Evolutionary conservation across 208 protist genomes (phyloP).

Genomic region (Acanthamoeba sp.): DNA sequence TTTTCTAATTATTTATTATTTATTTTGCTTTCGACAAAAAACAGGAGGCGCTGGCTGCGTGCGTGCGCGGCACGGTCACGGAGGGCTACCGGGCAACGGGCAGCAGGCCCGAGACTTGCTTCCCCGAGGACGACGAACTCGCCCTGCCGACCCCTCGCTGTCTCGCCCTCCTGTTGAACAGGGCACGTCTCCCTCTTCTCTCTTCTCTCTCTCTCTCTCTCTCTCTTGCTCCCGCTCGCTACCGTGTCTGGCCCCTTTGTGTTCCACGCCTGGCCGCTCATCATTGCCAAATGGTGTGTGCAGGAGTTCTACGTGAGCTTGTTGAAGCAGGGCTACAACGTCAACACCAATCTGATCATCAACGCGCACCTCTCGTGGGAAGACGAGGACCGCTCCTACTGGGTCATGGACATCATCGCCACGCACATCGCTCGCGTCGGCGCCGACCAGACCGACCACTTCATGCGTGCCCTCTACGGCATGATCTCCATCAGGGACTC

Average conservation of each 20-base stretch:
- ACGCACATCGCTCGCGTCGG: neutral
- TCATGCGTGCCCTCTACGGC: neutral
- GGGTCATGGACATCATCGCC: slow-evolving; percentile 42
- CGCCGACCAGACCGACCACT: neutral
- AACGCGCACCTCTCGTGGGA: slow-evolving; percentile 43
- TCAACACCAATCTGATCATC: slow-evolving; percentile 5
- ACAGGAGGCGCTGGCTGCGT: neutral
- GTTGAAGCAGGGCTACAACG: slow-evolving; percentile 56
- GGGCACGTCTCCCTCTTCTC: neutral
- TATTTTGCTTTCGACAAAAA: neutral
- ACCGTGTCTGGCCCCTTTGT: too few species aligned
- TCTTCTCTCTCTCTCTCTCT: neutral
- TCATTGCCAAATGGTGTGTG: neutral
- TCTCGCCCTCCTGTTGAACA: slow-evolving; percentile 7
- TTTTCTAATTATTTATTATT: neutral
- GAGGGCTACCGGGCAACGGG: neutral
- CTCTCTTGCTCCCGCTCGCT: neutral
- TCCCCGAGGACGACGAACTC: neutral
- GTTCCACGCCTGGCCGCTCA: neutral
- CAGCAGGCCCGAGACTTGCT: neutral
- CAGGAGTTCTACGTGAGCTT: slow-evolving; percentile 53
- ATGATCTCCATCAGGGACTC: neutral
- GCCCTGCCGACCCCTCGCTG: neutral
- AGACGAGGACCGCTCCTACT: slow-evolving; percentile 60
- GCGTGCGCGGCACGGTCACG: neutral